A percentile compares a stretch with the other conserved stretches of the same genome.
phyloP scores from a whole-genome alignment of 2,329 filamentous ascomycete genomes.

The Raffaelea deltoideospora region DNA sequence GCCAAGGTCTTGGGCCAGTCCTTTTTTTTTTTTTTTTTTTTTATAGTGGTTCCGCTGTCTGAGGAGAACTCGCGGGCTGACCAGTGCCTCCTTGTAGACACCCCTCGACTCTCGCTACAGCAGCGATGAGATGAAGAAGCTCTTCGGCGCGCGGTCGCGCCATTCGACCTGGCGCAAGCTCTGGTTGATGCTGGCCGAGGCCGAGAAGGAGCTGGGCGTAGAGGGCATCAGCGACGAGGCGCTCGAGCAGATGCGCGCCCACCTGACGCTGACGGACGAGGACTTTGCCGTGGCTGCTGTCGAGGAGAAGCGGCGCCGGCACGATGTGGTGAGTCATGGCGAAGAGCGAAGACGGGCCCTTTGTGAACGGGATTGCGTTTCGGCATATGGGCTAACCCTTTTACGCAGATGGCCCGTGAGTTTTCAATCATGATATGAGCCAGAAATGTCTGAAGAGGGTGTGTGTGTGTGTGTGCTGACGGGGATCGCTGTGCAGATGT shows the following conservation, averaged over 20 bases:
- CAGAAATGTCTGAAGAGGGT: too few species aligned
- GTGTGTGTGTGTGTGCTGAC: too few species aligned
- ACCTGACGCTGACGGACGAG: conserved; percentile 25
- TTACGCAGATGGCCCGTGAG: not conserved
- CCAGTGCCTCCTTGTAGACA: too few species aligned
- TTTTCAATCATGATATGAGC: conserved; percentile 11
- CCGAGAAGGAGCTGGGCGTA: conserved; percentile 67
- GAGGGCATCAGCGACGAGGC: conserved; percentile 56
- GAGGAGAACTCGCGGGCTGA: too few species aligned
- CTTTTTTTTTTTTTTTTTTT: too few species aligned
- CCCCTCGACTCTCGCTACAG: too few species aligned
- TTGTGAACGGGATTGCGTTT: conserved; percentile 12
- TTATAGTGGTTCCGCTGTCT: too few species aligned
- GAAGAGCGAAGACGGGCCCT: not conserved
- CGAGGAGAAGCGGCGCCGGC: conserved; percentile 60
- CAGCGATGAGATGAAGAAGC: too few species aligned
- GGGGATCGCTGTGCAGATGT: conserved; percentile 39
- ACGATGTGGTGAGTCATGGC: conserved; percentile 22
- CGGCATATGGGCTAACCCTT: not conserved
- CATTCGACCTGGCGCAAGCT: conserved; percentile 70
- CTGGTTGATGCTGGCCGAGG: conserved; percentile 74
- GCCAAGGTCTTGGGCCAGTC: too few species aligned
- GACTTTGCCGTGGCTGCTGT: conserved; percentile 61
- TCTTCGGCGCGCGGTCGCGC: conserved; percentile 65
- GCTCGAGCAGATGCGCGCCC: conserved; percentile 59